Conservation (phyloP, 495 filamentous ascomycete species). For the Penicillium pancosmium region DNA sequence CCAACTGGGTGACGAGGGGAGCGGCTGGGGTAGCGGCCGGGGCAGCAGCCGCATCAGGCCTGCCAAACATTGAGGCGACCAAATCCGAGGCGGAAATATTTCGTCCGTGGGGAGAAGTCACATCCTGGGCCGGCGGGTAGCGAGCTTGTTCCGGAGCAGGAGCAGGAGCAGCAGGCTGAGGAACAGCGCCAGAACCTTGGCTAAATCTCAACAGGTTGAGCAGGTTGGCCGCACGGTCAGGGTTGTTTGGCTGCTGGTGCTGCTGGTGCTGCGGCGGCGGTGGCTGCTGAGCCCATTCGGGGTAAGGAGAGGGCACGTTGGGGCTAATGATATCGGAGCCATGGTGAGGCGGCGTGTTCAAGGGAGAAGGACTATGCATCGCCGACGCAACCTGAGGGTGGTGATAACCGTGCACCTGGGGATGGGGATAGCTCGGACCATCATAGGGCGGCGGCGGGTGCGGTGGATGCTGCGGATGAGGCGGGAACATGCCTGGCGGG, state of each 20-base stretch:
- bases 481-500: slow-evolving; percentile 37
- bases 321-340: slow-evolving; percentile 55
- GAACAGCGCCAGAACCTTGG: slow-evolving; percentile 43
- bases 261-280: slow-evolving; percentile 19
- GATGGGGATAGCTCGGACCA: slow-evolving; percentile 40
- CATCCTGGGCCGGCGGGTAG: slow-evolving; percentile 40
- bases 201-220: slow-evolving; percentile 89
- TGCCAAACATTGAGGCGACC: slow-evolving; percentile 60
- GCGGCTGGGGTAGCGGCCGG: slow-evolving; percentile 29
- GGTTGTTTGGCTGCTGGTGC: slow-evolving; percentile 36
- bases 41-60: slow-evolving; percentile 34
- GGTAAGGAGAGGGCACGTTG: slow-evolving; percentile 44
- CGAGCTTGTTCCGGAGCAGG: slow-evolving; percentile 36
- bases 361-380: slow-evolving; percentile 46
- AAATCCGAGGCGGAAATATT: slow-evolving; percentile 65
- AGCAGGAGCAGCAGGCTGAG: slow-evolving; percentile 31
- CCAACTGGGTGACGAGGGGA: slow-evolving; percentile 17
- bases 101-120: slow-evolving; percentile 49
- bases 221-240: slow-evolving; percentile 69
- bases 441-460: slow-evolving; percentile 31
- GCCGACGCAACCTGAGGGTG: slow-evolving; percentile 52
- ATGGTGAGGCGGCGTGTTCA: slow-evolving; percentile 48
- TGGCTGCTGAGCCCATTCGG: slow-evolving; percentile 34
- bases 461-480: slow-evolving; percentile 33
- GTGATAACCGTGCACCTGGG: slow-evolving; percentile 43